Evolutionary conservation across 306 rosid species (phyloP).

Genomic region (Erythrophleum fordii): DNA sequence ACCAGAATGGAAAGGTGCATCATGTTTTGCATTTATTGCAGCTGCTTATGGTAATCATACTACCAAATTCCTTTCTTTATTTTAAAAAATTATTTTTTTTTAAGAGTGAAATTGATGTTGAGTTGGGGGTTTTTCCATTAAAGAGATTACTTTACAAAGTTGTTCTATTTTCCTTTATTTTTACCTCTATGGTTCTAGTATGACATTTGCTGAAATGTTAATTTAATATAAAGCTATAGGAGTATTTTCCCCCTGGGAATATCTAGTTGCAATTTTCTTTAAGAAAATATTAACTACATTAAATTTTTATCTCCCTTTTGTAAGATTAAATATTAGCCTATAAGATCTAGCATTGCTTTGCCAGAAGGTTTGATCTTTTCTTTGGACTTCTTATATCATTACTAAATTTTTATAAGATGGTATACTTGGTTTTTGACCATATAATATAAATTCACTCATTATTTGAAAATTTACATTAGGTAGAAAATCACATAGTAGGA

Average conservation of each 20-base stretch:
- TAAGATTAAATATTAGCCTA: conserved; percentile 76
- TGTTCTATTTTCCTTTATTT: not conserved
- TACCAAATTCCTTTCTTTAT: conserved; percentile 1
- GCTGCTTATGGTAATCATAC: conserved; percentile 78
- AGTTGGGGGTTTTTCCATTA: not conserved
- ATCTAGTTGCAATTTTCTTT: conserved; percentile 2
- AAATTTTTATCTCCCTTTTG: conserved; percentile 27
- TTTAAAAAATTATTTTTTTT: conserved; percentile 4
- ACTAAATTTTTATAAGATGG: conserved; percentile 9
- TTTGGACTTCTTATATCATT: not conserved
- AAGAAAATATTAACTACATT: conserved; percentile 1
- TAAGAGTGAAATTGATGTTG: not conserved
- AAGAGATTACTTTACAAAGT: conserved; percentile 17
- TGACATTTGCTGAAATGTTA: conserved; percentile 21
- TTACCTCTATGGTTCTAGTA: not conserved
- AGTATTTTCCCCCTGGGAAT: not conserved
- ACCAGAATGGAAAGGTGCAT: conserved; percentile 98
- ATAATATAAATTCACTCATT: conserved; percentile 35
- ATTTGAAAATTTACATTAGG: conserved; percentile 56
- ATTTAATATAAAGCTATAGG: not conserved
- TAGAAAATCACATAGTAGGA: conserved; percentile 94
- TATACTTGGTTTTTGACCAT: conserved; percentile 8
- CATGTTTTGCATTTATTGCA: conserved; percentile 95
- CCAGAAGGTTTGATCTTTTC: conserved; percentile 75
- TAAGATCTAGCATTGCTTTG: conserved; percentile 92